phyloP scores from a whole-genome alignment of 306 rosid genomes.

The Crataegus laevigata region DNA sequence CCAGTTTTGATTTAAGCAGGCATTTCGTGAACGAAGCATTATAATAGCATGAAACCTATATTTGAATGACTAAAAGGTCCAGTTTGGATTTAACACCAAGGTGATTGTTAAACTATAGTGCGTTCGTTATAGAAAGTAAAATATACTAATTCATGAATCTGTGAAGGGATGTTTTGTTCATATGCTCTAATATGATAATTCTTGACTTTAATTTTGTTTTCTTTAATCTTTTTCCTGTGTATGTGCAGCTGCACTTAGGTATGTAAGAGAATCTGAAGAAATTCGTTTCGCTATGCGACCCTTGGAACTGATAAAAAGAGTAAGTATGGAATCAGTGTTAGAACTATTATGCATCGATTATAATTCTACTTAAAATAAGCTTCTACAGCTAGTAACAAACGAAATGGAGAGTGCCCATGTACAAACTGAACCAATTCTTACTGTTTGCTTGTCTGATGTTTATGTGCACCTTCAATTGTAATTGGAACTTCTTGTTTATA shows the following conservation, averaged over 20 bases:
- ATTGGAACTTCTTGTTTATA: background rate
- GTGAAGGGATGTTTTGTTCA: background rate
- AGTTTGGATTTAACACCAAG: background rate
- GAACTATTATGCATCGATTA: background rate
- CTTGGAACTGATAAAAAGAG: slow-evolving; percentile 85
- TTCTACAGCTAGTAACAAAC: background rate
- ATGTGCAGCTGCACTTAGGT: slow-evolving; percentile 47
- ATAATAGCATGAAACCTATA: background rate
- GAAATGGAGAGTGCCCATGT: background rate
- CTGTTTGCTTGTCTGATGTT: background rate
- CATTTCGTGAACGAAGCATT: background rate
- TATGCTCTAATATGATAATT: slow-evolving; percentile 2
- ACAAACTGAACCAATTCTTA: background rate
- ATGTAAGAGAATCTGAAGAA: slow-evolving; percentile 71
- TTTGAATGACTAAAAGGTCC: background rate
- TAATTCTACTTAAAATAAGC: background rate
- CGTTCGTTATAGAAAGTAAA: background rate
- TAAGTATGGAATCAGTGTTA: slow-evolving; percentile 32
- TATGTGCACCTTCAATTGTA: background rate
- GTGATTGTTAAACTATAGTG: background rate
- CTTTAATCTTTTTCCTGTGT: background rate
- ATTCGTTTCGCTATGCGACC: slow-evolving; percentile 89
- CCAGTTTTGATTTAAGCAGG: background rate
- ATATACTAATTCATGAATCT: background rate
- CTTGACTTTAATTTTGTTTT: background rate